Base-by-base conservation (phyloP, 192 early-diverging fungal genomes). In the Backusella morwellensis region DNA sequence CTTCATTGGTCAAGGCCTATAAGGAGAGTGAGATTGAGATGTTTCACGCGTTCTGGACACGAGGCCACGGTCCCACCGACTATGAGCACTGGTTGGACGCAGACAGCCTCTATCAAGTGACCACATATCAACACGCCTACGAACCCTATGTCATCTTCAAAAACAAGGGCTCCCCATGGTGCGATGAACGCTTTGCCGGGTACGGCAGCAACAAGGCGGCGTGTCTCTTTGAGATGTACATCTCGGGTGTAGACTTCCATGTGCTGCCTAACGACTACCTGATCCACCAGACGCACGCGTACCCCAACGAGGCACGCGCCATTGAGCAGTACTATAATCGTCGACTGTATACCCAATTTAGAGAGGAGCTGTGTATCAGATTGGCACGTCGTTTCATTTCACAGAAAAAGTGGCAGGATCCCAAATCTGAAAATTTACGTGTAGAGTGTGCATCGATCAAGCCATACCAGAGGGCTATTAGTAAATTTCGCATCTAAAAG, bases 161-260 rank as follows among this genome's bases (percentile, higher is more conserved):
- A 21, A 83, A 84, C 19, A 74, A 89, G 34, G 84, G 79, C 0
- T 79, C 80, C 6, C 82, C 87, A 3, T 88, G 87, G 86, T 89
- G 88, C 44, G 88, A 90, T 70, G 88, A 90, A 74, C 81, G 89
- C 52, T 90, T 90, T 72, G 76, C 90, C 73, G 88, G 89, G 0
- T 90, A 90, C 52, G 88, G 88, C 14, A 81, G 84, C 38, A 89
- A 89, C 77, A 89, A 89, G 59, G 86, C 86, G 15, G 87, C 88
- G 11, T 89, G 88, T 34, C 72, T 89, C n/a, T 89, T 78, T 35
- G 88, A 89, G 67, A 75, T 88, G 12, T 88, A 85, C 52, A 80
- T 88, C 52, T 85, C 85, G 32, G 88, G 88, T 35, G 77, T 85
- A 12, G 88, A 89, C 34, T 86, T 82, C 35, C 86, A 83, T 34